A percentile compares a stretch with the other conserved stretches of the same genome.
phyloP scores from a whole-genome alignment of 148 eudicot genomes.

The Talinum fruticosum region DNA sequence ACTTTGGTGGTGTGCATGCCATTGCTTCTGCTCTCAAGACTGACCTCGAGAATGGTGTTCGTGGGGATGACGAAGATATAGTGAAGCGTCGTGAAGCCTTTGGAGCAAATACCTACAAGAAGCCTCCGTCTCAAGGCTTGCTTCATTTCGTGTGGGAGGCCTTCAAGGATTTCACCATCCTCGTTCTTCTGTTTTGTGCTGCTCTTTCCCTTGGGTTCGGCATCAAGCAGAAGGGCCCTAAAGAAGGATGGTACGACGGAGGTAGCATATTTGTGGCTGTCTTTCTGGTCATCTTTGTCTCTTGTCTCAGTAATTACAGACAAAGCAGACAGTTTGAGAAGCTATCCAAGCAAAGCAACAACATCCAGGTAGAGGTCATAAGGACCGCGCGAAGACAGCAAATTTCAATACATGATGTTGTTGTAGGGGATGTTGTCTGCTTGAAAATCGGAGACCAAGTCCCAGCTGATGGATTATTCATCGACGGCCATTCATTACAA shows the following conservation, averaged over 20 bases:
- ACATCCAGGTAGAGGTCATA: constrained; percentile 34
- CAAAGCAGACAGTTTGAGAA: constrained; percentile 31
- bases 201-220: constrained; percentile 67
- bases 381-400: constrained; percentile 46
- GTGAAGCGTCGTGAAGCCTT: constrained; percentile 7
- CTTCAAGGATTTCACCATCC: constrained; percentile 16
- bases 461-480: constrained; percentile 57
- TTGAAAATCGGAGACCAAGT: constrained; percentile 45
- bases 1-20: constrained; percentile 21
- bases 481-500: constrained; percentile 43
- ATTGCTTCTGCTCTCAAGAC: constrained; percentile 25
- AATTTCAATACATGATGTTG: constrained; percentile 47
- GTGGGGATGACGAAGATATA: constrained; percentile 22
- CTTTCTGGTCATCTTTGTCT: constrained; percentile 39
- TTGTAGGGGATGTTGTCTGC: constrained; percentile 56
- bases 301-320: constrained; percentile 35
- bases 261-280: constrained; percentile 48
- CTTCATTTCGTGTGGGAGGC: constrained; percentile 29
- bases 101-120: constrained; percentile 32
- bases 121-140: constrained; percentile 27
- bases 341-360: constrained; percentile 30
- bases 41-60: constrained; percentile 19
- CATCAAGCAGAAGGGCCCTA: constrained; percentile 46
- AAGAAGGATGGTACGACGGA: constrained; percentile 57
- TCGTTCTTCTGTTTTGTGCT: constrained; percentile 36